A percentile compares a stretch with the other conserved stretches of the same genome.
Conservation (phyloP, 495 filamentous ascomycete species). For the Hapsidospora chrysogenum region DNA sequence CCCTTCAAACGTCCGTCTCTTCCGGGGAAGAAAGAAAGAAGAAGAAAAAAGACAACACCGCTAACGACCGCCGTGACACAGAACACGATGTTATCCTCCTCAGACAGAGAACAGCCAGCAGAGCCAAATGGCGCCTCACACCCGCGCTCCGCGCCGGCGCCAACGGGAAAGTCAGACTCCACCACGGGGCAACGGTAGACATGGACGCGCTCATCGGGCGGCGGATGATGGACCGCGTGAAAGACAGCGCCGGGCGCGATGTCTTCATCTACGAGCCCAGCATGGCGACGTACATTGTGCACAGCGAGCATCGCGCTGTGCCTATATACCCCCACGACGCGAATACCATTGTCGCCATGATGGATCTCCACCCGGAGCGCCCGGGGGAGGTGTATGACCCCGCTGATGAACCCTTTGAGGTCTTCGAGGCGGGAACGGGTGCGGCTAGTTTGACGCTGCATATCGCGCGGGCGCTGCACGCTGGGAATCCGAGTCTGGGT, state of each 20-base stretch:
- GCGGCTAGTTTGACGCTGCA: slow-evolving; percentile 61
- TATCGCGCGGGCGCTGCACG: slow-evolving; percentile 58
- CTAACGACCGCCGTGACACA: neutral
- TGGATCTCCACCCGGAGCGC: slow-evolving; percentile 48
- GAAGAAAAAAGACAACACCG: neutral
- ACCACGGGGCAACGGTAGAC: neutral
- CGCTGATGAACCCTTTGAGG: slow-evolving; percentile 31
- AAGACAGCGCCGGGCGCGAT: slow-evolving; percentile 1
- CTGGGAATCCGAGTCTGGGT: slow-evolving; percentile 36
- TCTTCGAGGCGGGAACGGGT: slow-evolving; percentile 70
- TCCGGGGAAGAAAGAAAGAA: too few species aligned
- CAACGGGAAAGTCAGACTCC: neutral
- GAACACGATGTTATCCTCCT: slow-evolving; percentile 4
- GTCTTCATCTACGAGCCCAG: slow-evolving; percentile 1
- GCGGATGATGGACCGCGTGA: slow-evolving; percentile 1
- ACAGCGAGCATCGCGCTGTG: neutral
- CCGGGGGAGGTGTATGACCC: slow-evolving; percentile 12
- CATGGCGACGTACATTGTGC: slow-evolving; percentile 2
- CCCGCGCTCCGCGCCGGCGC: neutral
- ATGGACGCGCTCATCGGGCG: neutral
- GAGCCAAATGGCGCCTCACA: slow-evolving; percentile 1
- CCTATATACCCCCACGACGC: slow-evolving; percentile 52
- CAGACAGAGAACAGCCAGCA: neutral
- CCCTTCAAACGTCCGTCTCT: too few species aligned
- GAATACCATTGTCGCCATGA: slow-evolving; percentile 50